Conservation (phyloP, 2,329 filamentous ascomycete genomes). For the Exophiala aquamarina region DNA sequence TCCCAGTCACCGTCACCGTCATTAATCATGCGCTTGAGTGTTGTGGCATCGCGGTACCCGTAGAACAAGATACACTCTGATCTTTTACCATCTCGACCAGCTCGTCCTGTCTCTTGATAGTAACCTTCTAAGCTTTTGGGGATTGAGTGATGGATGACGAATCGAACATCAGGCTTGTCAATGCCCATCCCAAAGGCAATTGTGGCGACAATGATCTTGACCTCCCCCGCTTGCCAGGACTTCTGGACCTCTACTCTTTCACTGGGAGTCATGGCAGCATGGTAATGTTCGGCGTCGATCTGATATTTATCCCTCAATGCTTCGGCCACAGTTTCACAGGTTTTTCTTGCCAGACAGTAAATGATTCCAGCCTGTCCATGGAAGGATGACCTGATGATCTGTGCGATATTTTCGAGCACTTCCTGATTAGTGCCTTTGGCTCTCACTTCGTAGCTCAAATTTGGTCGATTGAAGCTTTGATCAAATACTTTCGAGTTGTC, state of each 20-base stretch:
- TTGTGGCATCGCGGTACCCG: constrained; percentile 71
- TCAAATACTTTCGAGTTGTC: constrained; percentile 73
- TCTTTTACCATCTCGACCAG: constrained; percentile 82
- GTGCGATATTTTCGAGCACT: constrained; percentile 53
- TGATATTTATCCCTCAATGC: constrained; percentile 61
- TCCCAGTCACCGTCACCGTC: constrained; percentile 73
- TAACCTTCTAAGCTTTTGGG: constrained; percentile 97
- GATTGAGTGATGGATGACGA: constrained; percentile 89
- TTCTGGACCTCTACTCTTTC: constrained; percentile 72
- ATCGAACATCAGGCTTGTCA: constrained; percentile 94
- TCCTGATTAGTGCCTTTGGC: constrained; percentile 64
- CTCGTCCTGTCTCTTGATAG: constrained; percentile 95
- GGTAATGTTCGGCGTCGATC: constrained; percentile 80
- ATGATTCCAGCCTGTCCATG: constrained; percentile 78
- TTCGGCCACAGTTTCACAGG: constrained; percentile 75
- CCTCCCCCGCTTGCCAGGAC: constrained; percentile 75
- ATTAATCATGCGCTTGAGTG: constrained; percentile 77
- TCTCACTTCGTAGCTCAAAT: constrained; percentile 83
- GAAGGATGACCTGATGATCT: constrained; percentile 69
- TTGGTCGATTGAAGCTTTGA: constrained; percentile 96
- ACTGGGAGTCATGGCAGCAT: constrained; percentile 70
- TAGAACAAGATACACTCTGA: constrained; percentile 93
- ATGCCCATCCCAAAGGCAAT: constrained; percentile 99
- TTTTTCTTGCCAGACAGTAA: constrained; percentile 84
- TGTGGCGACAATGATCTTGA: constrained; percentile 92